phyloP scores from a whole-genome alignment of 2,329 filamentous ascomycete species.

The Verticillium dahliae region DNA sequence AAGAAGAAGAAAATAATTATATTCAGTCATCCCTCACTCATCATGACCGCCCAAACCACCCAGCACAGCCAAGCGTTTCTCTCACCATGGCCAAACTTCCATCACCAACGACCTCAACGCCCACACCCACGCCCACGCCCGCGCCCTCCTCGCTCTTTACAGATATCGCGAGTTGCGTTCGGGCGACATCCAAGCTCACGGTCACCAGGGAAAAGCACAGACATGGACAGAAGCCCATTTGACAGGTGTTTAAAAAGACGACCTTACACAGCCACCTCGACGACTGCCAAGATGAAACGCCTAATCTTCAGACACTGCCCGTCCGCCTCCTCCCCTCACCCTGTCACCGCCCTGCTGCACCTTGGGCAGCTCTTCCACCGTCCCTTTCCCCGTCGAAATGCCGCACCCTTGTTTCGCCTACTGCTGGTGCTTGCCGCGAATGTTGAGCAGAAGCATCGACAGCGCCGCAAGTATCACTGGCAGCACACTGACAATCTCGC shows the following conservation, averaged over 20 bases:
- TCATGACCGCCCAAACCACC: background rate
- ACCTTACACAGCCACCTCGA: background rate
- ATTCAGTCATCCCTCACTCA: background rate
- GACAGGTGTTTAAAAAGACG: background rate
- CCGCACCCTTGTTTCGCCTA: background rate
- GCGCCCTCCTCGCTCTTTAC: too few relatives aligned
- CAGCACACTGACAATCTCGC: slow-evolving; percentile 58
- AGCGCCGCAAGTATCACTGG: slow-evolving; percentile 44
- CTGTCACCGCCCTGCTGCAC: background rate
- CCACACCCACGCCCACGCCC: too few relatives aligned
- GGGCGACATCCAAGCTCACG: background rate
- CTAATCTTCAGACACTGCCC: background rate
- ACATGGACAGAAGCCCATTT: background rate
- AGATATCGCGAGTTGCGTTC: too few relatives aligned
- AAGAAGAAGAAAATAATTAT: too few relatives aligned
- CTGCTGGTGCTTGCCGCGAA: background rate
- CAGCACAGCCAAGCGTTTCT: background rate
- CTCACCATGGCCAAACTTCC: background rate
- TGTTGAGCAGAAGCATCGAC: slow-evolving; percentile 19
- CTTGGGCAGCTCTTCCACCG: background rate
- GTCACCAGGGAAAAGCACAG: background rate
- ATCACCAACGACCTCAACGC: background rate
- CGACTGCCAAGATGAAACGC: background rate
- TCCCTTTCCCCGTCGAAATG: background rate
- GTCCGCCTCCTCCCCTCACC: background rate